phyloP scores from a whole-genome alignment of 345 rosid genomes.

The Salix brachista region DNA sequence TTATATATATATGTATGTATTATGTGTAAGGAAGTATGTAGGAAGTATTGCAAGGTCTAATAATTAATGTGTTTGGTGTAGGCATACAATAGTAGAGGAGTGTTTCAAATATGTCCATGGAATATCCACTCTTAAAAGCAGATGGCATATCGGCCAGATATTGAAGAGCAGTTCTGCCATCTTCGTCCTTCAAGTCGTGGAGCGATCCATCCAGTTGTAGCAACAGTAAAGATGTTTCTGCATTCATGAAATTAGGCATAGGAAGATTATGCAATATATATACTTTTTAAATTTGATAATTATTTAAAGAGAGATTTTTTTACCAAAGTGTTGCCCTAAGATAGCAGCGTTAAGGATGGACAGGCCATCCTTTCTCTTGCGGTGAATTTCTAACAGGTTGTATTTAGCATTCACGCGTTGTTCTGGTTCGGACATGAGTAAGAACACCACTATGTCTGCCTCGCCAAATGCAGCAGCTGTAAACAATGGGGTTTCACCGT shows the following conservation, averaged over 20 bases:
- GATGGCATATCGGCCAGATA: slow-evolving; percentile 15
- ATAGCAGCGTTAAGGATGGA: slow-evolving; percentile 27
- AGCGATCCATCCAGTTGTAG: neutral
- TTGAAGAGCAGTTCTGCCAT: slow-evolving; percentile 19
- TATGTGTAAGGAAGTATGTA: too few relatives aligned
- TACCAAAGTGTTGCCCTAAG: slow-evolving; percentile 23
- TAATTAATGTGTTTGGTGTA: too few relatives aligned
- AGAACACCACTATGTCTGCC: too few relatives aligned
- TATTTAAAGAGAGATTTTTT: neutral
- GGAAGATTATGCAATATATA: neutral
- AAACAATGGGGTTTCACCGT: too few relatives aligned
- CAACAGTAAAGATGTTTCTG: slow-evolving; percentile 27
- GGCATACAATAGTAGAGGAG: slow-evolving; percentile 9
- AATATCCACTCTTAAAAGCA: neutral
- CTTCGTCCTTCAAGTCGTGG: slow-evolving; percentile 7
- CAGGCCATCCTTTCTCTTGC: neutral
- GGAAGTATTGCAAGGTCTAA: too few relatives aligned
- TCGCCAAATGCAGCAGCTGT: too few relatives aligned
- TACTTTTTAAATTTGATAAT: too few relatives aligned
- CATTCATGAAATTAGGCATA: too few relatives aligned
- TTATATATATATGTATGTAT: neutral
- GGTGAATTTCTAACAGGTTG: neutral
- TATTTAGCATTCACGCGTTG: neutral
- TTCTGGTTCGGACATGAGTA: neutral
- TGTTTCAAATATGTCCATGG: neutral